phyloP scores from a whole-genome alignment of 306 rosid species.

The Abrus pulchellus region DNA sequence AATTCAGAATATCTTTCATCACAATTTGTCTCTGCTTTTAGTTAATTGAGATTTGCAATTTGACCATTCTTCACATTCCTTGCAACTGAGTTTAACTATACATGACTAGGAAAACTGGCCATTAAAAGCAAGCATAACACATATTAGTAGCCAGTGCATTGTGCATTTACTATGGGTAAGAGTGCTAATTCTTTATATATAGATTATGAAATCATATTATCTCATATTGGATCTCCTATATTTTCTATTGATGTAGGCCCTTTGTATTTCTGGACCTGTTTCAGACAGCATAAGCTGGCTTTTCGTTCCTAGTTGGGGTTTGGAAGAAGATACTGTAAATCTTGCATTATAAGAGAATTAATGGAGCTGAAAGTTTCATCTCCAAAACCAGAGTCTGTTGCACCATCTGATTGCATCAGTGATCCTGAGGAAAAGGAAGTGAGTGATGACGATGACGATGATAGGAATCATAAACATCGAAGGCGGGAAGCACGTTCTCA shows the following conservation, averaged over 20 bases:
- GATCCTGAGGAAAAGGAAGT: slow-evolving; percentile 96
- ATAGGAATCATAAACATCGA: slow-evolving; percentile 95
- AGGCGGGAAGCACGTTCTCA: slow-evolving; percentile 79
- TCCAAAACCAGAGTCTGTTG: slow-evolving; percentile 71
- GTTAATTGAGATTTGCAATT: slow-evolving; percentile 34
- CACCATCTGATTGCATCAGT: slow-evolving; percentile 72
- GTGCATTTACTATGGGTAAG: slow-evolving; percentile 21
- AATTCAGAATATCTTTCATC: slow-evolving; percentile 18
- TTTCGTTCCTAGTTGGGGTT: slow-evolving; percentile 53
- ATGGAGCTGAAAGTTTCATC: slow-evolving; percentile 86
- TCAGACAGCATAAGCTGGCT: slow-evolving; percentile 48
- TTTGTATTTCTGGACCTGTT: slow-evolving; percentile 42
- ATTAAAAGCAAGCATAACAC: slow-evolving; percentile 17
- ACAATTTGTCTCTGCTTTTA: not conserved
- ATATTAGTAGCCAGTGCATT: slow-evolving; percentile 11
- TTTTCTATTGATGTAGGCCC: slow-evolving; percentile 52
- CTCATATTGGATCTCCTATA: slow-evolving; percentile 32
- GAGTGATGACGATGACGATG: slow-evolving; percentile 96
- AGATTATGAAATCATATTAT: slow-evolving; percentile 26
- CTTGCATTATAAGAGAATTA: slow-evolving; percentile 49
- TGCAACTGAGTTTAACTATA: slow-evolving; percentile 17
- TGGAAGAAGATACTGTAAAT: slow-evolving; percentile 52
- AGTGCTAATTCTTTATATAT: slow-evolving; percentile 14
- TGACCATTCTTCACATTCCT: slow-evolving; percentile 13
- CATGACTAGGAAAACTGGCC: slow-evolving; percentile 10